Base-by-base conservation (phyloP, 768 basidiomycete genomes). In the Pleurotus eryngii region DNA sequence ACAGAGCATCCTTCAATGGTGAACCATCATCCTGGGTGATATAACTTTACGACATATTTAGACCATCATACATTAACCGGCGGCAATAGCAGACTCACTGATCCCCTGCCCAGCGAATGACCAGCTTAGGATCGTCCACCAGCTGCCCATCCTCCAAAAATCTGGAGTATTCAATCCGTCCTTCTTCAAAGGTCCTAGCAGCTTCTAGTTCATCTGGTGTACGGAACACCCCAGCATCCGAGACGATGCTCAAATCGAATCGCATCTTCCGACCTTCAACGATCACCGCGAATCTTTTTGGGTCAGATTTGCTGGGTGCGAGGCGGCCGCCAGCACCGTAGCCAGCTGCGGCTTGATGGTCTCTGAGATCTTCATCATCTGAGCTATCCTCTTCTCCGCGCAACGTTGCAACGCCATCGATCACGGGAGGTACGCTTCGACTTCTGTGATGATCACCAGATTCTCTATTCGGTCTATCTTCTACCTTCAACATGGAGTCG, bases 171-270 rank as follows among this genome's bases (percentile, higher is more conserved):
- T 85, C 79, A 24, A 96, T 71, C 60, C 82, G 80, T 12, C 82
- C 81, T n/a, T 72, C 65, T 17, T 82, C 75, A 66, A 95, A 92
- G 0, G 75, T 46, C 53, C 76, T 68, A 1, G 79, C 76, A 8
- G 81, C 80, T 55, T 86, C 85, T 4, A 82, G 72, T 47, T 83
- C 81, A 60, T 82, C 80, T 54, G 61, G 60, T 30, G 68, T 64
- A 61, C 67, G 51, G 57, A 78, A 68, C 17, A 67, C 47, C 6
- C 69, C 64, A 14, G 49, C 39, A 14, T 49, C 61, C 2, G 74
- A 72, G 17, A 88, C 78, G 42, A 92, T 60, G 62, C 91, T 87
- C 58, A 95, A 70, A 68, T 95, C 86, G 62, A 94, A 94, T n/a
- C 75, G 74, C 18, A 88, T 75, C 49, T 73, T 74, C 55, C 74